Base-by-base conservation (phyloP, 345 rosid genomes). In the Populus ilicifolia region DNA sequence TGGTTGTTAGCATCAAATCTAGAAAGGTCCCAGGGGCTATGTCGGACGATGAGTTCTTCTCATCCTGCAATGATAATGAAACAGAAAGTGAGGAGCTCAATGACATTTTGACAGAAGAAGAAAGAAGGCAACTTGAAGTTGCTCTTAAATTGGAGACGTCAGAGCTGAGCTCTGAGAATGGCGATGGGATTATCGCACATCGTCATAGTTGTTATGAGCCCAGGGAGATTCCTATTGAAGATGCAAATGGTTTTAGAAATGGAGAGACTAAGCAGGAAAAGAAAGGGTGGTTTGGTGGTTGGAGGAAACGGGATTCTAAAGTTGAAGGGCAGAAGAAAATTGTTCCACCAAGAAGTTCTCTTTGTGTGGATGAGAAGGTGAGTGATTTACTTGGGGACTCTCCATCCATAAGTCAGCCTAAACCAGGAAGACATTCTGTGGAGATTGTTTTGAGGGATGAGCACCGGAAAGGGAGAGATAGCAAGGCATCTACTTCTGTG, bases 241-340 rank as follows among this genome's bases (percentile, higher is more conserved):
- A 91, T 77, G 69, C 66, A 56, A 89, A 81, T 77, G 77, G 73
- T 69, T 86, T 75, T 75, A 85, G 75, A 84, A 86, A 84, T 85
- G 90, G 84, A 52, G 91, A 87, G 14, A 59, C 69, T 27, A 94
- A 89, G 86, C 88, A 71, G 35, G 98, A 90, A 85, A 96, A 93
- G 91, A 93, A 91, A 85, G 97, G 97, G 23, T 96, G 98, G 99
- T 93, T 96, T 86, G 92, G 94, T 70, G 94, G 94, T 43, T 96
- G 99, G 99, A 91, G 94, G 82, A 96, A 83, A 74, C 88, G 88
- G 61, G 98, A 93, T 67, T 33, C 83, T 4, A 92, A 93, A 81
- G 87, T 69, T 46, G 96, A 93, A 86, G 87, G 38, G 67, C 90
- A 84, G 41, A 89, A 87, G 84, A 88, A 89, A 79, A 83, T 79